Evolutionary conservation across 2,329 filamentous ascomycete species (phyloP).

Genomic region (Golovinomyces cichoracearum): DNA sequence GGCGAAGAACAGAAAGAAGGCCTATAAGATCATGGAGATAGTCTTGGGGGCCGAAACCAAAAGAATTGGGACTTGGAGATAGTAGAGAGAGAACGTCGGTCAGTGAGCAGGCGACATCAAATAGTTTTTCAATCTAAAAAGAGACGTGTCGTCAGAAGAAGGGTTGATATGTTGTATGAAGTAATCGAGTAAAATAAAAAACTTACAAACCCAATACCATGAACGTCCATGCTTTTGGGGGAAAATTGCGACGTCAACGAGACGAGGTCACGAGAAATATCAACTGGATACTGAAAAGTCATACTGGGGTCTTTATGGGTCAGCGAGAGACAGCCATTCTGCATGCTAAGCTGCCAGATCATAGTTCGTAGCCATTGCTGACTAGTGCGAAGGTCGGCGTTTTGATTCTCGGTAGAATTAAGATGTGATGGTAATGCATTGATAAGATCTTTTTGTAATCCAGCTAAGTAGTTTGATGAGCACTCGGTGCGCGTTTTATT

Average conservation of each 20-base stretch:
- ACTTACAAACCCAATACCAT: constrained; percentile 47
- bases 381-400: constrained; percentile 29
- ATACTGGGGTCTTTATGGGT: constrained; percentile 25
- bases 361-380: constrained; percentile 41
- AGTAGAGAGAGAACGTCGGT: constrained; percentile 46
- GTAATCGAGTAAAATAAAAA: too few relatives aligned
- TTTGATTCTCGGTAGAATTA: constrained; percentile 24
- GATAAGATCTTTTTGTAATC: constrained; percentile 35
- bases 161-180: too few relatives aligned
- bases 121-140: constrained; percentile 45
- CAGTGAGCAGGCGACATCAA: constrained; percentile 49
- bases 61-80: constrained; percentile 32
- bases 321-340: constrained; percentile 25
- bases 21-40: constrained; percentile 44
- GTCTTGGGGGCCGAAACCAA: constrained; percentile 42
- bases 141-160: too few relatives aligned
- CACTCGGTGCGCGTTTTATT: constrained; percentile 35
- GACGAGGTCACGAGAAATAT: constrained; percentile 34
- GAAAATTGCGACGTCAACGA: constrained; percentile 47
- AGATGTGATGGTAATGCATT: constrained; percentile 27
- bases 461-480: constrained; percentile 27
- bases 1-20: constrained; percentile 43
- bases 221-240: constrained; percentile 44
- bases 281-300: constrained; percentile 36
- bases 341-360: constrained; percentile 34